Base-by-base conservation (phyloP, 176 grass and related monocot genomes). In the Eragrostis nindensis region DNA sequence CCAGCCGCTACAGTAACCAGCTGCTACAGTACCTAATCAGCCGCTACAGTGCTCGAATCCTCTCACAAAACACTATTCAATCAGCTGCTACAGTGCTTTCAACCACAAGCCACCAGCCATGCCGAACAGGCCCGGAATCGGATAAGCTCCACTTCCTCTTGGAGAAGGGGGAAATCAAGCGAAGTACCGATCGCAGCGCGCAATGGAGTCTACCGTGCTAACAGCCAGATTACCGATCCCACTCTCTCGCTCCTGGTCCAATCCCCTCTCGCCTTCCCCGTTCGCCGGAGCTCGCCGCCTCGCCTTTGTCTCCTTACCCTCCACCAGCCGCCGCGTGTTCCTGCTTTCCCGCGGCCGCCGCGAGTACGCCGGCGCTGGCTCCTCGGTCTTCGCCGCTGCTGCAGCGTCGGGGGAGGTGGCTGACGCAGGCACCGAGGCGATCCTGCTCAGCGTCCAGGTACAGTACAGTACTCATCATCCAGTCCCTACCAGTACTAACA, bases 361-460 rank as follows among this genome's bases (percentile, higher is more conserved):
- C 18, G 74, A 76, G 1, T 52, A 73, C 4, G 72, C 70, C 0
- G 71, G 91, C 25, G 68, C 70, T 15, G 56, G 62, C 25, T 78
- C 68, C 5, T 89, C 43, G 21, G 75, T 54, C 50, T 78, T 73
- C 44, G 29, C 74, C 9, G 44, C 76, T 0, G 71, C 77, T 0
- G 62, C 62, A 17, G 53, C 78, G 9, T 66, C 80, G 1, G 79
- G 88, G 41, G 88, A 91, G 44, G 54, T 54, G 6, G 54, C 78
- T 6, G 74, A 47, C 0, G 43, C 74, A 55, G 75, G 43, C 14
- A 68, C 83, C 14, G 90, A 90, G 7, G 78, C 86, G 61, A 98
- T 98, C 59, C 68, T 93, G 54, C 90, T 98, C 82, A 83, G 70
- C 22, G 90, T 98, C 38, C 86, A 91, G 74, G 92, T 98, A 53